A percentile compares a stretch with the other conserved stretches of the same genome.
These are phyloP conservation scores for Chiua virens DNA, from an alignment of 768 basidiomycete species.

Conservation along the genomic window DNA sequence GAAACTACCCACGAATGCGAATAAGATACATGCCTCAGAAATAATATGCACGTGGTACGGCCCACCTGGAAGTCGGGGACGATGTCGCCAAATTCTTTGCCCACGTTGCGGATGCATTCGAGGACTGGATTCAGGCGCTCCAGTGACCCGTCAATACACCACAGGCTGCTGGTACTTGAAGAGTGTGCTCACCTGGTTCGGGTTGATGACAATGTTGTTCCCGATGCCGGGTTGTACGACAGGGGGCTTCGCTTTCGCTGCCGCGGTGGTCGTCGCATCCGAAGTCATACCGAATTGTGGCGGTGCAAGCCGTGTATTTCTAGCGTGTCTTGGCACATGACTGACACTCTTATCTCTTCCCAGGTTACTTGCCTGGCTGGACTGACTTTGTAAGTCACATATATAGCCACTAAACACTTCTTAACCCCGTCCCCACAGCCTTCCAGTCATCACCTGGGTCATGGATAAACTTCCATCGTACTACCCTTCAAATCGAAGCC, in stretches of 20 bases:
- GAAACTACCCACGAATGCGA: neutral
- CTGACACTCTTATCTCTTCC: neutral
- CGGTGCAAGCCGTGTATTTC: neutral
- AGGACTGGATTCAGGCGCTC: conserved; percentile 90
- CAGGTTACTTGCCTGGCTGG: neutral
- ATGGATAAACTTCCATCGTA: conserved; percentile 32
- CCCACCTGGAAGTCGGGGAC: conserved; percentile 95
- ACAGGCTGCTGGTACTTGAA: neutral
- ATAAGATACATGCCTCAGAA: conserved; percentile 63
- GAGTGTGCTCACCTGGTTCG: conserved; percentile 49
- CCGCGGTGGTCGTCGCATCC: conserved; percentile 6
- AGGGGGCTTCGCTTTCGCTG: conserved; percentile 40
- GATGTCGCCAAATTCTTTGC: conserved; percentile 94
- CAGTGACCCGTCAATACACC: neutral
- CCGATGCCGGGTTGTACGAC: conserved; percentile 64
- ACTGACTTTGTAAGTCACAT: neutral
- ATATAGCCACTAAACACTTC: neutral
- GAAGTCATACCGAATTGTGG: conserved; percentile 8
- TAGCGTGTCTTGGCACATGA: too few species aligned
- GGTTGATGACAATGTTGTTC: conserved; percentile 63
- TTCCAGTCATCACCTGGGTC: neutral
- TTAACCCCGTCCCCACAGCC: neutral
- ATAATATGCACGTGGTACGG: conserved; percentile 87
- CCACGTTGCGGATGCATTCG: conserved; percentile 81
- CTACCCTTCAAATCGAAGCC: neutral